These are phyloP conservation scores for Trebouxia gelatinosa DNA, from an alignment of 163 green algal species.

Conservation along the genomic window DNA sequence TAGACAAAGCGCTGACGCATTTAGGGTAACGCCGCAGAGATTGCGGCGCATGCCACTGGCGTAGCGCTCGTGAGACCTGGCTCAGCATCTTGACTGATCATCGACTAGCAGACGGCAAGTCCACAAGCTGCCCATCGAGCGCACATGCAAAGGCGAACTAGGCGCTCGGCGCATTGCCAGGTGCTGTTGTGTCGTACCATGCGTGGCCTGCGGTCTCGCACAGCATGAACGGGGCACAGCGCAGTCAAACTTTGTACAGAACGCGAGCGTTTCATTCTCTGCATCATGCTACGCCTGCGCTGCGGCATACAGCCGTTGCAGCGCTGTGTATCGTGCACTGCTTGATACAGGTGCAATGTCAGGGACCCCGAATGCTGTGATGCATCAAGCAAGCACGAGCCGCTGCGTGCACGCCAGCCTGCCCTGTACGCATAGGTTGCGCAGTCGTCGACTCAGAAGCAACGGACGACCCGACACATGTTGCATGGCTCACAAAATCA, in stretches of 20 bases:
- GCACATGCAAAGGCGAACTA: not conserved
- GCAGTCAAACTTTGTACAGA: too few species aligned
- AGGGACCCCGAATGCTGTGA: not conserved
- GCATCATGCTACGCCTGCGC: not conserved
- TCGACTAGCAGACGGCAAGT: not conserved
- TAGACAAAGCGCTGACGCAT: not conserved
- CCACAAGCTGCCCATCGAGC: too few species aligned
- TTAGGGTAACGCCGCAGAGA: not conserved
- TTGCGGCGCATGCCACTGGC: too few species aligned
- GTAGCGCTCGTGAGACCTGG: too few species aligned
- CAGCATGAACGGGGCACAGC: not conserved
- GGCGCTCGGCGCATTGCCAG: not conserved
- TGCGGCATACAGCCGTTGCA: not conserved
- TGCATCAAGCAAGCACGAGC: not conserved
- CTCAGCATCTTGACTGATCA: too few species aligned
- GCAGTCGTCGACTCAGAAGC: not conserved
- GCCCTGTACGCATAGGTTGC: not conserved
- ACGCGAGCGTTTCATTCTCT: too few species aligned
- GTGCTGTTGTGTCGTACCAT: not conserved
- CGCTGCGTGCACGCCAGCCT: not conserved
- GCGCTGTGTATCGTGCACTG: not conserved
- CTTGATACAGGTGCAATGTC: too few species aligned
- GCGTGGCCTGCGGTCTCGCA: too few species aligned
- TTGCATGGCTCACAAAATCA: conserved; percentile 60
- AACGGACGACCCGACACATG: not conserved